Evolutionary conservation across 1,284 basidiomycete genomes (phyloP).

Genomic region (Apiotrichum veenhuisii): DNA sequence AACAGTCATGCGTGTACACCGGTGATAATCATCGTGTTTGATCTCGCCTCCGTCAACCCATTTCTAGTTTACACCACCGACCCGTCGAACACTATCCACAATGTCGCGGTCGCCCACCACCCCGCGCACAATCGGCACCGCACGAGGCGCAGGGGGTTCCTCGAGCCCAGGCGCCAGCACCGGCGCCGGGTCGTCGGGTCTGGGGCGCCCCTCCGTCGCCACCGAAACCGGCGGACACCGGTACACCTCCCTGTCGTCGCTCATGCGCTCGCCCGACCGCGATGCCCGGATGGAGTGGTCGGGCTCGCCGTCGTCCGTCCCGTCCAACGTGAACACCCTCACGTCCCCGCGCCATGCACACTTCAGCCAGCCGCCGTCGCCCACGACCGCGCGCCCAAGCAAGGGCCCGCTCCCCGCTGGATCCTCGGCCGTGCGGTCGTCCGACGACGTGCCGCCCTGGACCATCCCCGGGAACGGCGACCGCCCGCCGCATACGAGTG

Average conservation of each 20-base stretch:
- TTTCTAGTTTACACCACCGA: no score
- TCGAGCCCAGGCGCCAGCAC: no score
- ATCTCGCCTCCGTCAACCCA: no score
- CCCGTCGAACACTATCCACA: no score
- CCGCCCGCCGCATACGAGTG: background rate
- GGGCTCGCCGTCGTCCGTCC: background rate
- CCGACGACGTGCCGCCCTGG: background rate
- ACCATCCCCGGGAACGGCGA: constrained; percentile 7
- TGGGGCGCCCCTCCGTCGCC: no score
- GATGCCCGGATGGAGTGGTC: constrained; percentile 8
- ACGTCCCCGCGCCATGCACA: background rate
- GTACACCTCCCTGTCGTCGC: constrained; percentile 38
- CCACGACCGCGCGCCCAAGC: background rate
- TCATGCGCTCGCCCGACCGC: constrained; percentile 19
- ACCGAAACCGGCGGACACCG: background rate
- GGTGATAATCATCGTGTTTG: no score
- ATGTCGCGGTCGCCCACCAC: no score
- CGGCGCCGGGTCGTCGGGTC: no score
- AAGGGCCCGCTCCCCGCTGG: background rate
- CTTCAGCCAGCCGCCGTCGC: background rate
- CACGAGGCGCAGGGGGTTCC: no score
- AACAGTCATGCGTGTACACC: no score
- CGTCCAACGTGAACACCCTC: background rate
- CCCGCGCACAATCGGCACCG: no score
- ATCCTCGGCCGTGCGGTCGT: background rate